Evolutionary conservation across 1,139 yeast species (phyloP).

Genomic region (Magnusiomyces tetraspermus): DNA sequence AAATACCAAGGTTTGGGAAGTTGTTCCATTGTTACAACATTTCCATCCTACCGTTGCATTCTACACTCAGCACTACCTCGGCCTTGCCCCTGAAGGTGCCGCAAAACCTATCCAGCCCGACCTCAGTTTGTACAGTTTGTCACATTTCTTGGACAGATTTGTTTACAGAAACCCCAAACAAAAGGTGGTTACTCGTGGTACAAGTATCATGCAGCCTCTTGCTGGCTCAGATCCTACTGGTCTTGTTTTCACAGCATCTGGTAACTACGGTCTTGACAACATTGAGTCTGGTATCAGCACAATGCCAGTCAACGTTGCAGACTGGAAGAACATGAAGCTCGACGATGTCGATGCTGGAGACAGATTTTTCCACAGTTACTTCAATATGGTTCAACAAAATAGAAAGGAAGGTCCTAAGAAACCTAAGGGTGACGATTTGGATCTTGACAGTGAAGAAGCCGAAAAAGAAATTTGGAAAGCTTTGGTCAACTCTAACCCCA

Average conservation of each 20-base stretch:
- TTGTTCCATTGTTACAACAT: constrained; percentile 61
- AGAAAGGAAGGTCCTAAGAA: constrained; percentile 31
- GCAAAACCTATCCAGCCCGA: constrained; percentile 62
- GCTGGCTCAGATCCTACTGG: constrained; percentile 81
- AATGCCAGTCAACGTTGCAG: constrained; percentile 68
- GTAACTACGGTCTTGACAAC: constrained; percentile 14
- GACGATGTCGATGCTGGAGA: constrained; percentile 79
- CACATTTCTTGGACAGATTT: constrained; percentile 90
- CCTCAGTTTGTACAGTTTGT: constrained; percentile 72
- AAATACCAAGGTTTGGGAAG: constrained; percentile 78
- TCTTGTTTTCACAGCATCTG: constrained; percentile 41
- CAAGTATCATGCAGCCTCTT: constrained; percentile 95
- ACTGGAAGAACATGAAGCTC: constrained; percentile 65
- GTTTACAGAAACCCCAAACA: constrained; percentile 89
- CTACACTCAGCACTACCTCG: constrained; percentile 46
- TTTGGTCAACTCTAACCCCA: constrained; percentile 74
- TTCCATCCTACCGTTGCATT: constrained; percentile 87
- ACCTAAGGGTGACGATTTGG: constrained; percentile 28
- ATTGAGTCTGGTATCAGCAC: constrained; percentile 24
- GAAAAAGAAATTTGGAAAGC: constrained; percentile 90
- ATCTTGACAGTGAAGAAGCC: constrained; percentile 37
- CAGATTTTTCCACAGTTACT: constrained; percentile 80
- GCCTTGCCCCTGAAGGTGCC: constrained; percentile 39
- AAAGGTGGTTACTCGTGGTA: constrained; percentile 61
- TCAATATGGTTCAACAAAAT: constrained; percentile 47